A percentile compares a stretch with the other conserved stretches of the same genome.
These are phyloP conservation scores for Geotrichum aggregatum DNA, from an alignment of 1,139 yeast genomes.

Conservation along the genomic window DNA sequence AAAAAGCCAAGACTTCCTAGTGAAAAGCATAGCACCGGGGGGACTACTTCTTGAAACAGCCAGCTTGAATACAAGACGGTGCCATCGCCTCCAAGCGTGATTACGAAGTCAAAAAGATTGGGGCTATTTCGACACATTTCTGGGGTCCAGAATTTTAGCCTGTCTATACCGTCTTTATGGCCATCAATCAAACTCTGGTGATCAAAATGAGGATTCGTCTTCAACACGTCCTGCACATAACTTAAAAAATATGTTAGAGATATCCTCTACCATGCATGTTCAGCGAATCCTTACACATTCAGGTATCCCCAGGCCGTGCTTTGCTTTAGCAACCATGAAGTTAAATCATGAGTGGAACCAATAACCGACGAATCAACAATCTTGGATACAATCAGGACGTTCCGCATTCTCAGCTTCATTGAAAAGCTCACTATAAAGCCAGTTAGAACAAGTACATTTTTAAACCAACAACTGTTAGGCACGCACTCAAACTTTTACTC, in stretches of 20 bases:
- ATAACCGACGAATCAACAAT: constrained; percentile 60
- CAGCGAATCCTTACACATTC: constrained; percentile 25
- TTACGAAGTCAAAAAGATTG: constrained; percentile 51
- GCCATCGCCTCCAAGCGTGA: constrained; percentile 80
- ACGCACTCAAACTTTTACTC: constrained; percentile 38
- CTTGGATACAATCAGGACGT: constrained; percentile 65
- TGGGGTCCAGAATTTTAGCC: constrained; percentile 57
- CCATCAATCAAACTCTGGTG: constrained; percentile 39
- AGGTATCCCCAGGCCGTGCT: constrained; percentile 42
- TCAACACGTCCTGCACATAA: constrained; percentile 52
- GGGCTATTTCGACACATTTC: constrained; percentile 49
- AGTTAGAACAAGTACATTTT: no score
- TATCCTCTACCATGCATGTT: neutral
- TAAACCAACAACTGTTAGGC: neutral
- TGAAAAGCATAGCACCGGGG: constrained; percentile 79
- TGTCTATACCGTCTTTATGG: constrained; percentile 40
- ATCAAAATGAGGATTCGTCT: constrained; percentile 45
- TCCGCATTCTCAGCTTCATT: constrained; percentile 55
- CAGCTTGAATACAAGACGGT: constrained; percentile 69
- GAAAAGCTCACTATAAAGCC: constrained; percentile 36
- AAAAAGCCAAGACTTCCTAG: constrained; percentile 81
- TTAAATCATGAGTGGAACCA: constrained; percentile 52
- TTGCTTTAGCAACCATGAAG: constrained; percentile 51
- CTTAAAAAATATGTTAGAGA: constrained; percentile 18
- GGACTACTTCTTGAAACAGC: constrained; percentile 62